phyloP scores from a whole-genome alignment of 805 yeast genomes.

The Nakazawaea sp. region DNA sequence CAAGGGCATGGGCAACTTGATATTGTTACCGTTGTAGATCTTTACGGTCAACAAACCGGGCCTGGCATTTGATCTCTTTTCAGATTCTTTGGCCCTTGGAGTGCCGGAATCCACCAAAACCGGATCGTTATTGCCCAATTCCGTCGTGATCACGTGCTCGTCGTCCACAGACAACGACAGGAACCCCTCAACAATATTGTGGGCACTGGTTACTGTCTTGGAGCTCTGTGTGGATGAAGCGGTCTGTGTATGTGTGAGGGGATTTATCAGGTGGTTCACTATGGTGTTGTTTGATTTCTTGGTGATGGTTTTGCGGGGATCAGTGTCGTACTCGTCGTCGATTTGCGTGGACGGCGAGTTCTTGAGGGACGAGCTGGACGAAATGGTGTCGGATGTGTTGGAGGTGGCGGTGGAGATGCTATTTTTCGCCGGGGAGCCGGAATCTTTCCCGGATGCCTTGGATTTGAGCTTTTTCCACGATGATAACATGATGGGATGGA shows the following conservation, averaged over 20 bases:
- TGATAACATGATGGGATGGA: constrained; percentile 5
- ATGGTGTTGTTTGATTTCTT: constrained; percentile 6
- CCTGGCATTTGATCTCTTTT: constrained; percentile 13
- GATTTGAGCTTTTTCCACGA: constrained; percentile 12
- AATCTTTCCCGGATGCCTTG: constrained; percentile 9
- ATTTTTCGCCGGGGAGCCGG: not conserved
- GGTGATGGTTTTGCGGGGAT: constrained; percentile 4
- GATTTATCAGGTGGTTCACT: not conserved
- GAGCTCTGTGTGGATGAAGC: constrained; percentile 9
- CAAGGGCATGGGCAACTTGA: constrained; percentile 65
- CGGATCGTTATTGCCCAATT: constrained; percentile 9
- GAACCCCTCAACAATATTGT: constrained; percentile 1
- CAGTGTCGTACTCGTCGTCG: constrained; percentile 4
- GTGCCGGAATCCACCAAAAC: constrained; percentile 4
- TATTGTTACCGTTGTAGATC: constrained; percentile 61
- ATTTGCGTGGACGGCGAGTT: not conserved
- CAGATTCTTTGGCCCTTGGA: not conserved
- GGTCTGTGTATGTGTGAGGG: constrained; percentile 4
- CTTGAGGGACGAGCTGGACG: not conserved
- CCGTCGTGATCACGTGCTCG: constrained; percentile 8
- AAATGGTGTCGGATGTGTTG: not conserved
- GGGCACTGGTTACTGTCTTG: constrained; percentile 8
- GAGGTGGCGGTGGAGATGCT: not conserved
- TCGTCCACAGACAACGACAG: constrained; percentile 6
- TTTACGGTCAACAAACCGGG: constrained; percentile 79